Conservation (phyloP, 2,329 filamentous ascomycete genomes). For the Aureobasidium pullulans region DNA sequence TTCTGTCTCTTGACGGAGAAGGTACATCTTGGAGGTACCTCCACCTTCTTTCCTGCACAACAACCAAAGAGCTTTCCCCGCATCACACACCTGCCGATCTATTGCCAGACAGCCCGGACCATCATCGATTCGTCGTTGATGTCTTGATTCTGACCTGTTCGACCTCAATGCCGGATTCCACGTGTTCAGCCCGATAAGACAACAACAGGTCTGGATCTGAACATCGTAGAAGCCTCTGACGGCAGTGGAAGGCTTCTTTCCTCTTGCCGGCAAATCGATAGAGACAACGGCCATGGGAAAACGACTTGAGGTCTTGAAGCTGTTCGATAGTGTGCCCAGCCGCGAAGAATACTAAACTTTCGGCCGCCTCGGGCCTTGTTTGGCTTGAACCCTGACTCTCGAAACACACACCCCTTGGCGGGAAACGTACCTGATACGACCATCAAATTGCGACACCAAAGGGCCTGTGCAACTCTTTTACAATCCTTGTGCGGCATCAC, state of each 20-base stretch:
- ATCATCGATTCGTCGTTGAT: background rate
- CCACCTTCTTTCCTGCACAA: background rate
- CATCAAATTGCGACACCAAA: background rate
- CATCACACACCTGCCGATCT: slow-evolving; percentile 1
- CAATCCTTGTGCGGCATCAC: background rate
- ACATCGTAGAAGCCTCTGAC: slow-evolving; percentile 5
- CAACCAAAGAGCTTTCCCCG: background rate
- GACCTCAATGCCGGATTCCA: background rate
- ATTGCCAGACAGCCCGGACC: background rate
- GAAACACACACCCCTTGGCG: background rate
- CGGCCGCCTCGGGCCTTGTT: slow-evolving; percentile 1
- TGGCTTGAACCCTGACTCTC: background rate
- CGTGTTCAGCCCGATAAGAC: background rate
- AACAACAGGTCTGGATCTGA: background rate
- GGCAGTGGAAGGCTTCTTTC: background rate
- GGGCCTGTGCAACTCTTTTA: background rate
- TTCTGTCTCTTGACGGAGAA: background rate
- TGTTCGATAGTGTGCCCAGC: slow-evolving; percentile 2
- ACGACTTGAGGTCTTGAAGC: background rate
- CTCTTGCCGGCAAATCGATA: background rate
- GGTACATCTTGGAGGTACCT: background rate
- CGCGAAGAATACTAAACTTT: slow-evolving; percentile 2
- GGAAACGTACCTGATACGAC: background rate
- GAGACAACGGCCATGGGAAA: background rate
- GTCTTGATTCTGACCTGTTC: background rate